Evolutionary conservation across 768 basidiomycete species (phyloP).

Genomic region (Russula earlei): DNA sequence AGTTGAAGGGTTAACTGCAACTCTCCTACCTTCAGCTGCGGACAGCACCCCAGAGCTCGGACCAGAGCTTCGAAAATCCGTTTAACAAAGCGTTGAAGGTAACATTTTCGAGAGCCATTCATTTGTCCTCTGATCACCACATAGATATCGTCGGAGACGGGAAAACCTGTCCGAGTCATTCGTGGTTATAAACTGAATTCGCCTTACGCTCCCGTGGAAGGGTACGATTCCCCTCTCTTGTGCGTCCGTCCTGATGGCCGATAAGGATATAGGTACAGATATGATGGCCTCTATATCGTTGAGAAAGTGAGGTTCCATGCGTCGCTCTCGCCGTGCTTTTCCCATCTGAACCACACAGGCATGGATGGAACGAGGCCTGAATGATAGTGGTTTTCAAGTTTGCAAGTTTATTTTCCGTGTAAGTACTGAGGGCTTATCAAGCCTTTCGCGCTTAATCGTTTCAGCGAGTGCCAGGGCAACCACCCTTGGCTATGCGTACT

Average conservation of each 20-base stretch:
- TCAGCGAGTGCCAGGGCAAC: constrained; percentile 49
- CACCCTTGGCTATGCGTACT: constrained; percentile 25
- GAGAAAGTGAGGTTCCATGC: constrained; percentile 42
- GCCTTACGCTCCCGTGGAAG: constrained; percentile 68
- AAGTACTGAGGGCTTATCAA: constrained; percentile 15
- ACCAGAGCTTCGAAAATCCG: constrained; percentile 70
- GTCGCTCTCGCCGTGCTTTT: neutral
- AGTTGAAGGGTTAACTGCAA: neutral
- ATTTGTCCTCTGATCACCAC: neutral
- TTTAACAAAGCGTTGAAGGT: constrained; percentile 66
- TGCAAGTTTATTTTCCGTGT: constrained; percentile 86
- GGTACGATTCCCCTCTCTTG: constrained; percentile 33
- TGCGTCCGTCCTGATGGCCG: neutral
- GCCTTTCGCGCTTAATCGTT: neutral
- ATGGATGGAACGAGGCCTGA: constrained; percentile 67
- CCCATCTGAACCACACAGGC: constrained; percentile 34
- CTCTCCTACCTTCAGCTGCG: constrained; percentile 48
- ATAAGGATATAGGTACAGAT: constrained; percentile 54
- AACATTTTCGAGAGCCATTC: neutral
- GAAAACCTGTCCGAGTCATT: constrained; percentile 78
- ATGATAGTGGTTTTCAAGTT: constrained; percentile 60
- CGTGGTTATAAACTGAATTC: constrained; percentile 73
- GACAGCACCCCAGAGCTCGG: constrained; percentile 77
- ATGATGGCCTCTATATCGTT: constrained; percentile 80
- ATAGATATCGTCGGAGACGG: constrained; percentile 69